Evolutionary conservation across 345 rosid species (phyloP), one percentile per base, ranked within the genome.

Genomic region (Brassica juncea): DNA sequence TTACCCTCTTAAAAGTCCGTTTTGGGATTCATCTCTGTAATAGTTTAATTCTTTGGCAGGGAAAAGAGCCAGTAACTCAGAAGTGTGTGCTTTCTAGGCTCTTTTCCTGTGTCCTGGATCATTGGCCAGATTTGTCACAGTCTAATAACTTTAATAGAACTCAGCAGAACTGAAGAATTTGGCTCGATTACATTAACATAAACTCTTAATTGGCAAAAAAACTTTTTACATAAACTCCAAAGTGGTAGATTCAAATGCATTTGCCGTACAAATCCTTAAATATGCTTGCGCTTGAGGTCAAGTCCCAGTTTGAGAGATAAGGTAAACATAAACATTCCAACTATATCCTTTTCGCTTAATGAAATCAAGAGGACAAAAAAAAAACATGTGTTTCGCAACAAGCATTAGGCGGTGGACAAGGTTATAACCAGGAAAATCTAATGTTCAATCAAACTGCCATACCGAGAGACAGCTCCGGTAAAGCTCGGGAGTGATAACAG

Each of bases 371-470:
- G 25, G 25, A 23, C 25, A 23, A 23, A 23, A 23, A 21, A 23
- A 23, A 23, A 23, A 23, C 25, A 23, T 23, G 25, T 23, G 25
- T 23, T 23, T 23, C 25, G 25, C 25, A 23, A 23, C 25, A 23
- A 23, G 25, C 25, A 23, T 23, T 23, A 23, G 25, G 25, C 25
- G 25, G 25, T 31, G 34, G 34, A 31, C 34, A 5, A 31, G 5
- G 34, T 31, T 31, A 31, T 31, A 31, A 31, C 34, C 34, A 31
- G 34, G 34, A 31, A 31, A 31, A 32, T 32, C 37, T 86, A 0
- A 86, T 90, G 35, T 90, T 92, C 76, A 87, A 92, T 75, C 88
- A 91, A 80, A 92, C 91, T 0, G 91, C 87, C 25, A 90, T 91
- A 0, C 79, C 82, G 11, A 86, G 55, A 73, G 88, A 88, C 42